Evolutionary conservation across 2,329 filamentous ascomycete species (phyloP).

Genomic region (Arachnopeziza araneosa): DNA sequence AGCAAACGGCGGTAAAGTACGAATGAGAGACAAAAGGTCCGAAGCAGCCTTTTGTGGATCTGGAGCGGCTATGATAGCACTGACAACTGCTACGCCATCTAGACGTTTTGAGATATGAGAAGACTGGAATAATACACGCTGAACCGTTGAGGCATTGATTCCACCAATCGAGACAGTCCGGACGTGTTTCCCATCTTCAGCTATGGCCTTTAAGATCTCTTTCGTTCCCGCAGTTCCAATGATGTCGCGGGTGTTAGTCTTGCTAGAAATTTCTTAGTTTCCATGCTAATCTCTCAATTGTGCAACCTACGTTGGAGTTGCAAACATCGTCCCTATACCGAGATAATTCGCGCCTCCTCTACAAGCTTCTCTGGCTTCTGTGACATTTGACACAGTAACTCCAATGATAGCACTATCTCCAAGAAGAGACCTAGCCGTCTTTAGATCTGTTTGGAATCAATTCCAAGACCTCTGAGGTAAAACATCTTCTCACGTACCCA

Average conservation of each 20-base stretch:
- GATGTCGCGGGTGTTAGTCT: constrained; percentile 80
- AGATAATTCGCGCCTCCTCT: constrained; percentile 80
- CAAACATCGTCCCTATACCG: constrained; percentile 83
- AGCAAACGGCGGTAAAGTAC: constrained; percentile 26
- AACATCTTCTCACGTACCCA: constrained; percentile 48
- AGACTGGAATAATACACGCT: constrained; percentile 69
- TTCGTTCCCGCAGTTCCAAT: constrained; percentile 69
- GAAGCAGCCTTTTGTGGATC: constrained; percentile 61
- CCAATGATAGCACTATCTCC: constrained; percentile 79
- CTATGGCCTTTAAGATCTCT: constrained; percentile 57
- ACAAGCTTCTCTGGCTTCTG: constrained; percentile 69
- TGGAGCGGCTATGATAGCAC: constrained; percentile 71
- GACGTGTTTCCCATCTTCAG: constrained; percentile 33
- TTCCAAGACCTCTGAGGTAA: neutral
- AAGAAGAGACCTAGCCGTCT: constrained; percentile 64
- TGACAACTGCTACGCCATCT: constrained; percentile 82
- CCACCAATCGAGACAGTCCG: constrained; percentile 83
- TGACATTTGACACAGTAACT: constrained; percentile 70
- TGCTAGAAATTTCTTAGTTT: constrained; percentile 43
- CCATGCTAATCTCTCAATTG: neutral
- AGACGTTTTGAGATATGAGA: constrained; percentile 49
- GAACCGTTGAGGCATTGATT: constrained; percentile 70
- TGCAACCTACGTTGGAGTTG: constrained; percentile 65
- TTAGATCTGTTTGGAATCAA: constrained; percentile 42
- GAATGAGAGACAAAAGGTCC: constrained; percentile 52